Conservation (phyloP, 768 basidiomycete genomes). For the Hygrocybe coccinea region DNA sequence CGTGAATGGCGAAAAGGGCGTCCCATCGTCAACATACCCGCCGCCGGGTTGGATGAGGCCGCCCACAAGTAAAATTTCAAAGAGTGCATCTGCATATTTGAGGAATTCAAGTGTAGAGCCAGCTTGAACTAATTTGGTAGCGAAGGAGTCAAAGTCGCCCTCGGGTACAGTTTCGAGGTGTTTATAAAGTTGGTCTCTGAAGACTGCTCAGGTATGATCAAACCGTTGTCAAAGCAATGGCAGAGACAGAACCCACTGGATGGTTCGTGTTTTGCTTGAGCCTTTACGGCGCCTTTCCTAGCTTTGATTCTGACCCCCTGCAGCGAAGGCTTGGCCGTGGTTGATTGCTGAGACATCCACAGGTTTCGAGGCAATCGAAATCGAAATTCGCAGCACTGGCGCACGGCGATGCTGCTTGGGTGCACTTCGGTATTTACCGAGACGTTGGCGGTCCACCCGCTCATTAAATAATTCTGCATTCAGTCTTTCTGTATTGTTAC, state of each 20-base stretch:
- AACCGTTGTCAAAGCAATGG: not conserved
- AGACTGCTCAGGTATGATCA: slow-evolving; percentile 48
- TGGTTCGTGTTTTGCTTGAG: slow-evolving; percentile 91
- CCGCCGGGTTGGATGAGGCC: slow-evolving; percentile 97
- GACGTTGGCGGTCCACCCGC: not conserved
- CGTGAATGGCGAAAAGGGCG: slow-evolving; percentile 83
- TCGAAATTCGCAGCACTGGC: slow-evolving; percentile 1
- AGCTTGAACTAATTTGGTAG: slow-evolving; percentile 83
- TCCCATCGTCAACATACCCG: slow-evolving; percentile 80
- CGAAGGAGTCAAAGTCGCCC: slow-evolving; percentile 77
- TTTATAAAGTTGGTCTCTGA: slow-evolving; percentile 90
- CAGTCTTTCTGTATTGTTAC: not conserved
- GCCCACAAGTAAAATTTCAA: slow-evolving; percentile 93
- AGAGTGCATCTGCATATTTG: slow-evolving; percentile 95
- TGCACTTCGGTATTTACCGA: not conserved
- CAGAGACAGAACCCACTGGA: slow-evolving; percentile 40
- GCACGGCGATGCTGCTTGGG: not conserved
- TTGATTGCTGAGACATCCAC: slow-evolving; percentile 92
- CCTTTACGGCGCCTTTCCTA: slow-evolving; percentile 89
- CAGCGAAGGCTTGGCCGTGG: slow-evolving; percentile 81
- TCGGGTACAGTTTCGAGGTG: slow-evolving; percentile 78
- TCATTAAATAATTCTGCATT: not conserved
- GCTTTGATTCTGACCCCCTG: slow-evolving; percentile 92
- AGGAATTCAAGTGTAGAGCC: slow-evolving; percentile 90
- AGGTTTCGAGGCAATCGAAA: slow-evolving; percentile 29